These are phyloP conservation scores for Chrysanthemum lavandulifolium DNA, from an alignment of 129 eudicot species.

Conservation along the genomic window DNA sequence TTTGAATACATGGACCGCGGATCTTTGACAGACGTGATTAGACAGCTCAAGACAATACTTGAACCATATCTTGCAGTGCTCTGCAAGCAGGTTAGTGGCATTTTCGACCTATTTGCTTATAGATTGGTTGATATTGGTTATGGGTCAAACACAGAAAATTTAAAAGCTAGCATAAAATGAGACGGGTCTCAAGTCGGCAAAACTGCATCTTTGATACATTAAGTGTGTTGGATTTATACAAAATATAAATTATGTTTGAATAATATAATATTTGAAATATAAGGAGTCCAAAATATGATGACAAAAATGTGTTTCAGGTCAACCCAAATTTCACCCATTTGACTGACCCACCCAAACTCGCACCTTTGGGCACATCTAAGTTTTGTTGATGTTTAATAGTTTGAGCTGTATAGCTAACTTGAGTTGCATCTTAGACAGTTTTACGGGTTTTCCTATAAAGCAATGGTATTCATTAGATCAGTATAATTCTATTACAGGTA, in stretches of 20 bases:
- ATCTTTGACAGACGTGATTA: slow-evolving; percentile 77
- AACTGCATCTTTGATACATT: background rate
- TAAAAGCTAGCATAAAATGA: background rate
- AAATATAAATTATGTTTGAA: background rate
- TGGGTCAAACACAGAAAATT: background rate
- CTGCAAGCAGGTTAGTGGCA: slow-evolving; percentile 76
- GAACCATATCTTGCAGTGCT: slow-evolving; percentile 99
- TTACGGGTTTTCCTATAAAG: background rate
- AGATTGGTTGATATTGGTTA: background rate
- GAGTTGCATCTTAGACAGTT: background rate
- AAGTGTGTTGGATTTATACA: background rate
- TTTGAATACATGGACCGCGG: slow-evolving; percentile 99
- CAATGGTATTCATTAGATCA: background rate
- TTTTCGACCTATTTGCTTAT: background rate
- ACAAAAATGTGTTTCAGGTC: slow-evolving; percentile 1
- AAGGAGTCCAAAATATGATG: background rate
- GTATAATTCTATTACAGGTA: slow-evolving; percentile 50
- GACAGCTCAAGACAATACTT: slow-evolving; percentile 91
- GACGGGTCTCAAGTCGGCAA: background rate
- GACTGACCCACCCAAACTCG: background rate
- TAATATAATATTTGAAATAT: background rate
- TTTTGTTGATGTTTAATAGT: no score
- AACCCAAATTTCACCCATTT: background rate
- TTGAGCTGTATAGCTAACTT: background rate
- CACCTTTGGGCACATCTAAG: background rate